Evolutionary conservation across 116 monocot genomes (phyloP).

Genomic region (Phalaenopsis hybrid): DNA sequence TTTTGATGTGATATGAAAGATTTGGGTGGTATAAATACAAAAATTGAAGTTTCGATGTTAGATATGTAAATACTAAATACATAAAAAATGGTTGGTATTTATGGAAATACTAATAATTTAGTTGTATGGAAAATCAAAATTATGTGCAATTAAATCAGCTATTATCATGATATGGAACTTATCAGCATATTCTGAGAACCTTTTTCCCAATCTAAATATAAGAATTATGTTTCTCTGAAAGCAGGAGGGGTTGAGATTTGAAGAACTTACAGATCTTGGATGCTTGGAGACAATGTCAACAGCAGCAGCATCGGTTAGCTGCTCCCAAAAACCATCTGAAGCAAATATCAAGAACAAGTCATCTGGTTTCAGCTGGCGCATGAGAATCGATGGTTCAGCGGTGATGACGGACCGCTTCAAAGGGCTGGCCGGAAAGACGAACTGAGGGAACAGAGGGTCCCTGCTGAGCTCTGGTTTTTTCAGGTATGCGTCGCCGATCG

Average conservation of each 20-base stretch:
- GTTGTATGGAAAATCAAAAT: no score
- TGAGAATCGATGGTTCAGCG: constrained; percentile 31
- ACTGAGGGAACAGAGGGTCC: constrained; percentile 25
- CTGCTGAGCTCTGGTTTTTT: constrained; percentile 36
- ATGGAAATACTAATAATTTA: no score
- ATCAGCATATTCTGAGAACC: no score
- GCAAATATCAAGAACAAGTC: constrained; percentile 44
- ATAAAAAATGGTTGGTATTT: no score
- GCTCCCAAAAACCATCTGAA: constrained; percentile 49
- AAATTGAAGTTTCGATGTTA: no score
- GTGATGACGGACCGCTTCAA: constrained; percentile 40
- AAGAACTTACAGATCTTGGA: constrained; percentile 33
- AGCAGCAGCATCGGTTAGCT: constrained; percentile 35
- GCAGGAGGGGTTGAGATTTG: not conserved
- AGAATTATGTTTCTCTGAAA: not conserved
- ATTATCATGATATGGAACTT: no score
- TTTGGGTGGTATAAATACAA: no score
- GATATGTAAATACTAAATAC: no score
- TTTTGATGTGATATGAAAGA: no score
- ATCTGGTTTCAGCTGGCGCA: constrained; percentile 21
- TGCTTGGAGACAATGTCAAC: constrained; percentile 41
- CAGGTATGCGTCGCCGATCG: constrained; percentile 41
- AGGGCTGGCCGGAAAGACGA: constrained; percentile 14
- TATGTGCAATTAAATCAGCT: no score
- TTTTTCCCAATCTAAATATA: not conserved